These are phyloP conservation scores for Rubia peregrina DNA, from an alignment of 305 asterid genomes.

Conservation along the genomic window DNA sequence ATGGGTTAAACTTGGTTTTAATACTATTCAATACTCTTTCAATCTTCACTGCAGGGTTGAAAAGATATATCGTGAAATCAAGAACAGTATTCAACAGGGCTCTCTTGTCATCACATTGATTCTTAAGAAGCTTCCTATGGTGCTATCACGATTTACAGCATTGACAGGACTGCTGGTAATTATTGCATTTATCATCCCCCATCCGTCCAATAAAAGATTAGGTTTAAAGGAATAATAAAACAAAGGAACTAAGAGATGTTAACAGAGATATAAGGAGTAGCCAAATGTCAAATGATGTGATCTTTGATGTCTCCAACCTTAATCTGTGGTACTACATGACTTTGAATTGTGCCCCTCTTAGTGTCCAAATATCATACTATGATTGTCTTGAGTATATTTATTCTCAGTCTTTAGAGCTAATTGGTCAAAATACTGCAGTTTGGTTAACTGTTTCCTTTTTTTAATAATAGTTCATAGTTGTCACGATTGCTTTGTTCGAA, in stretches of 20 bases:
- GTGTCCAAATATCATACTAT: background rate
- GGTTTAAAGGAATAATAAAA: background rate
- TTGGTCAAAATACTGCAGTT: background rate
- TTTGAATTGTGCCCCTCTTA: background rate
- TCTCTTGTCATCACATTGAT: conserved; percentile 73
- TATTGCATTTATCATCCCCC: background rate
- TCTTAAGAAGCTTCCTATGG: conserved; percentile 82
- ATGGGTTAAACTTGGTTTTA: background rate
- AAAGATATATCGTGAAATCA: conserved; percentile 87
- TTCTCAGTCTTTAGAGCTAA: background rate
- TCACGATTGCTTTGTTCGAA: background rate
- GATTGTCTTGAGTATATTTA: background rate
- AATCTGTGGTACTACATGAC: background rate
- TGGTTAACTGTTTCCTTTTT: background rate
- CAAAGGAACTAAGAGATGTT: background rate
- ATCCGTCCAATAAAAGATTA: background rate
- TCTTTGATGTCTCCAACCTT: conserved; percentile 1
- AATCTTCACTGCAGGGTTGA: conserved; percentile 66
- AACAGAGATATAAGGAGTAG: background rate
- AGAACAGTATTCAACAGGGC: conserved; percentile 70
- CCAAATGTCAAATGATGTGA: background rate
- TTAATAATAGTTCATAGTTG: background rate
- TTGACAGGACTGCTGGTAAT: conserved; percentile 94
- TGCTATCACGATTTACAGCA: conserved; percentile 83
- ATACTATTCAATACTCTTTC: conserved; percentile 4